Evolutionary conservation across 2,329 filamentous ascomycete species (phyloP).

Genomic region (Alternaria sp.): DNA sequence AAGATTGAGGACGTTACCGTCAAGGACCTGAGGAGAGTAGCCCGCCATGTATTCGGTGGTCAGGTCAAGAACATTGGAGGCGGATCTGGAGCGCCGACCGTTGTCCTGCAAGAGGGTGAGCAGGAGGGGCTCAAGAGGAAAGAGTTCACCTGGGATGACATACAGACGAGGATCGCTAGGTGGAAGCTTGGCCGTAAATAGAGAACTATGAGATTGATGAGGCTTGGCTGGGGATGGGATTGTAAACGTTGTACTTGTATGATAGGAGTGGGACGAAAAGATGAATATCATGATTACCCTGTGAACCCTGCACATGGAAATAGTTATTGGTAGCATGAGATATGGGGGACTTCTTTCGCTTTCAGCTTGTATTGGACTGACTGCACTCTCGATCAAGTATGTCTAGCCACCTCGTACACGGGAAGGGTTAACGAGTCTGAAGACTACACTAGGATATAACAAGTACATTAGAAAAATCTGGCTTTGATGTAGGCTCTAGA

Average conservation of each 20-base stretch:
- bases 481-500: background rate
- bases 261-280: background rate
- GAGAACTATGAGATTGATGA: background rate
- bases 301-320: background rate
- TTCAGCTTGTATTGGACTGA: background rate
- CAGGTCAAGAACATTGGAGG: conserved; percentile 73
- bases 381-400: background rate
- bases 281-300: background rate
- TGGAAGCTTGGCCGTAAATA: conserved; percentile 79
- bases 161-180: conserved; percentile 81
- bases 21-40: conserved; percentile 80
- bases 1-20: conserved; percentile 85
- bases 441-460: background rate
- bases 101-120: conserved; percentile 91
- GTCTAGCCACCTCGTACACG: background rate
- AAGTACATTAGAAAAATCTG: background rate
- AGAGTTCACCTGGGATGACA: conserved; percentile 82
- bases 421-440: background rate
- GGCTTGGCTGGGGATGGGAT: background rate
- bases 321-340: background rate
- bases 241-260: background rate
- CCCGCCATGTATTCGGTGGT: conserved; percentile 77
- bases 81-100: conserved; percentile 88
- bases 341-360: background rate
- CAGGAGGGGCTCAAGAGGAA: conserved; percentile 71